A percentile compares a stretch with the other conserved stretches of the same genome.
phyloP scores from a whole-genome alignment of 2,329 filamentous ascomycete genomes.

The Paraconiothyrium brasiliense region DNA sequence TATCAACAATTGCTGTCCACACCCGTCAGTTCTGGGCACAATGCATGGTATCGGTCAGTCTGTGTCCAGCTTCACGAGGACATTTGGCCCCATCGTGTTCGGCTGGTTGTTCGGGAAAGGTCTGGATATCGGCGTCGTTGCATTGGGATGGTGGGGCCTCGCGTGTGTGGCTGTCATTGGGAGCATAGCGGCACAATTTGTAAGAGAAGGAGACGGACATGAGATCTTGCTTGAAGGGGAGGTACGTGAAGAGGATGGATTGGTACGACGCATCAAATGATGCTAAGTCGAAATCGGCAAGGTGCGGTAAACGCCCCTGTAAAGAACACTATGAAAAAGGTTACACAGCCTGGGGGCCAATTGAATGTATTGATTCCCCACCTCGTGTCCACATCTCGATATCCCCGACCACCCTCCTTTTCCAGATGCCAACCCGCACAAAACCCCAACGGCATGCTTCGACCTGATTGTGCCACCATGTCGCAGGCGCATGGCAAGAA shows the following conservation, averaged over 20 bases:
- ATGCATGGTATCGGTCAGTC: conserved; percentile 69
- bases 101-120: conserved; percentile 69
- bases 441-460: too few species aligned
- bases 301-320: not conserved
- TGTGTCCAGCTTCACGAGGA: conserved; percentile 66
- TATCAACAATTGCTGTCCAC: conserved; percentile 59
- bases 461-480: too few species aligned
- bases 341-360: not conserved
- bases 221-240: conserved; percentile 73
- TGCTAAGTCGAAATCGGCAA: not conserved
- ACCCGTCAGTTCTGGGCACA: conserved; percentile 64
- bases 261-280: conserved; percentile 28
- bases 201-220: conserved; percentile 70
- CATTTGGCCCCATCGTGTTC: conserved; percentile 68
- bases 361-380: too few species aligned
- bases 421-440: too few species aligned
- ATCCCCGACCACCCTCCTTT: too few species aligned
- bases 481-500: too few species aligned
- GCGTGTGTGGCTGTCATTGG: conserved; percentile 61
- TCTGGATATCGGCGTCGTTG: conserved; percentile 65
- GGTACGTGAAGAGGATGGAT: conserved; percentile 55
- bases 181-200: conserved; percentile 62
- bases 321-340: not conserved
- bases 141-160: conserved; percentile 67
- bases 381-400: too few species aligned